A percentile compares a stretch with the other conserved stretches of the same genome.
phyloP scores from a whole-genome alignment of 2,329 filamentous ascomycete genomes.

The Alternaria hordeiaustralica region DNA sequence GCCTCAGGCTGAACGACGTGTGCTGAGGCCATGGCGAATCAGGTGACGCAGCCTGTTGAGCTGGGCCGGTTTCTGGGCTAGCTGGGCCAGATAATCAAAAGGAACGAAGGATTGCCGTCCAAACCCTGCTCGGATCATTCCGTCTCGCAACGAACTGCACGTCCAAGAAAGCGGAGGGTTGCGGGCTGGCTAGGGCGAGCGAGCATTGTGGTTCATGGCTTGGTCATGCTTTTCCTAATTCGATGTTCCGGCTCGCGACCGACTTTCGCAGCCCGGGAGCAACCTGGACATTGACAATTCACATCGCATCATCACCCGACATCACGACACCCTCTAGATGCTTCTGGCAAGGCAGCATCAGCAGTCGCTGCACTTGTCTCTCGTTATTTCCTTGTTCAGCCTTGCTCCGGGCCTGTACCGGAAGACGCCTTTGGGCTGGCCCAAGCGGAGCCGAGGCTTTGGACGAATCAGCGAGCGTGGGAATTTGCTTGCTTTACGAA shows the following conservation, averaged over 20 bases:
- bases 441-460: slow-evolving; percentile 31
- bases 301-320: slow-evolving; percentile 13
- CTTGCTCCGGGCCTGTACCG: slow-evolving; percentile 36
- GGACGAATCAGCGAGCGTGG: slow-evolving; percentile 36
- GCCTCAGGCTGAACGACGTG: slow-evolving; percentile 38
- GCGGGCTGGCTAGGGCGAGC: slow-evolving; percentile 21
- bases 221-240: slow-evolving; percentile 35
- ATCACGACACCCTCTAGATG: slow-evolving; percentile 10
- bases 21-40: slow-evolving; percentile 37
- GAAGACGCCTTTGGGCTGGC: slow-evolving; percentile 30
- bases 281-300: background rate
- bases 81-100: slow-evolving; percentile 39
- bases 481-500: slow-evolving; percentile 37
- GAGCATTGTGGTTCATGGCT: slow-evolving; percentile 27
- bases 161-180: slow-evolving; percentile 29
- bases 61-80: slow-evolving; percentile 31
- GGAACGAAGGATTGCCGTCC: slow-evolving; percentile 36
- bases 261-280: slow-evolving; percentile 3
- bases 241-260: slow-evolving; percentile 17
- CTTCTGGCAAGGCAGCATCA: slow-evolving; percentile 22
- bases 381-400: slow-evolving; percentile 30
- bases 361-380: slow-evolving; percentile 15
- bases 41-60: slow-evolving; percentile 28
- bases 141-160: slow-evolving; percentile 27
- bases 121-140: slow-evolving; percentile 44